Conservation (phyloP, 306 rosid genomes). For the Vigna trinervia region DNA sequence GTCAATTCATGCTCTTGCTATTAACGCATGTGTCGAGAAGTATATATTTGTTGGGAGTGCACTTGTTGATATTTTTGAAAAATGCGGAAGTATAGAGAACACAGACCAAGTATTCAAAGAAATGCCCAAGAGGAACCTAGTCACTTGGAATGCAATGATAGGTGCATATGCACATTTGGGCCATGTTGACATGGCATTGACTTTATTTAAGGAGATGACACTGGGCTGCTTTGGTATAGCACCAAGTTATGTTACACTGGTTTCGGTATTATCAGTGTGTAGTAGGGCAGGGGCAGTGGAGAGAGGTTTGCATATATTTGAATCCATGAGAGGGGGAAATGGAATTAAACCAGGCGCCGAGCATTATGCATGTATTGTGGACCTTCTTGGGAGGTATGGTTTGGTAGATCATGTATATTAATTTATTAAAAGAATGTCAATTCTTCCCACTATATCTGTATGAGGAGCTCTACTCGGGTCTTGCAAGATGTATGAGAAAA, state of each 20-base stretch:
- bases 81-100: no score
- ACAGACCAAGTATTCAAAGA: constrained; percentile 55
- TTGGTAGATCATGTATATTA: constrained; percentile 82
- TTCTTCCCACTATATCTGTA: constrained; percentile 70
- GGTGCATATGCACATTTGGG: constrained; percentile 82
- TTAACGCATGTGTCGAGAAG: no score
- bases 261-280: constrained; percentile 77
- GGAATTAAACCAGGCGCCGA: constrained; percentile 75
- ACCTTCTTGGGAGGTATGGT: constrained; percentile 83
- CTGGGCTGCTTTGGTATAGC: constrained; percentile 33
- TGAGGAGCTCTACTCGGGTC: constrained; percentile 94
- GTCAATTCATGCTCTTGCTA: no score
- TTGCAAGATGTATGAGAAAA: constrained; percentile 73
- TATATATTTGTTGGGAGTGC: no score
- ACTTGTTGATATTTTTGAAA: no score
- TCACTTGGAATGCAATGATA: constrained; percentile 78
- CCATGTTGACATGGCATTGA: constrained; percentile 67
- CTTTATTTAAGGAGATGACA: constrained; percentile 67
- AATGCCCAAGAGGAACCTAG: constrained; percentile 69
- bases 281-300: constrained; percentile 80
- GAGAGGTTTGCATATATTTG: constrained; percentile 72
- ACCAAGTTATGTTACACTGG: constrained; percentile 75
- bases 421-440: constrained; percentile 70
- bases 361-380: constrained; percentile 88
- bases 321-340: constrained; percentile 62